A percentile compares a stretch with the other conserved stretches of the same genome.
Conservation (phyloP, 192 early-diverging fungal species). For the Spizellomyces sp. region DNA sequence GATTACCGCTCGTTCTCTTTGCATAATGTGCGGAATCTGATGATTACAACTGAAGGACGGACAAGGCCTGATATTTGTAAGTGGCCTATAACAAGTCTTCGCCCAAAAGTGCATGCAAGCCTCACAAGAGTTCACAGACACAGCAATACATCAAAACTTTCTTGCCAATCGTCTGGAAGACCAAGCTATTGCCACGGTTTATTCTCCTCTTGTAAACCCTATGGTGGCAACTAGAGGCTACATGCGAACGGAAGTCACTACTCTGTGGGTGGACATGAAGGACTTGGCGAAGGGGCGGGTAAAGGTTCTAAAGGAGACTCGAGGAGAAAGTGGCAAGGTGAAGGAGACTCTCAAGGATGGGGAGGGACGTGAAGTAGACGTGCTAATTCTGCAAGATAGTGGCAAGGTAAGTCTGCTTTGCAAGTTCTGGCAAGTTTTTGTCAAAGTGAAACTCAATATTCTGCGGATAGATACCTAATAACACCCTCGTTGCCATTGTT, state of each 20-base stretch:
- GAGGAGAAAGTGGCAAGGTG: slow-evolving; percentile 37
- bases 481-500: slow-evolving; percentile 83
- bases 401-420: slow-evolving; percentile 20
- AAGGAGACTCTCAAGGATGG: neutral
- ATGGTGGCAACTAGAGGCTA: slow-evolving; percentile 81
- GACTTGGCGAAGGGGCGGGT: slow-evolving; percentile 69
- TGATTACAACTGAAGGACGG: slow-evolving; percentile 58
- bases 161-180: slow-evolving; percentile 65
- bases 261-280: slow-evolving; percentile 64
- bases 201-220: slow-evolving; percentile 77
- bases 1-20: slow-evolving; percentile 54
- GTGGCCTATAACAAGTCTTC: neutral
- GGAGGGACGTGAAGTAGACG: slow-evolving; percentile 7
- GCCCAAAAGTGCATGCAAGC: no score
- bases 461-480: slow-evolving; percentile 58
- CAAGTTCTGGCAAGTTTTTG: slow-evolving; percentile 45
- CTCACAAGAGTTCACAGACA: neutral
- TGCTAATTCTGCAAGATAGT: slow-evolving; percentile 28
- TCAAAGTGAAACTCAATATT: neutral
- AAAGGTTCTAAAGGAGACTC: slow-evolving; percentile 46
- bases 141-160: slow-evolving; percentile 46
- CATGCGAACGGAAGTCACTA: slow-evolving; percentile 71
- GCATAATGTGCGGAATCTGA: slow-evolving; percentile 61
- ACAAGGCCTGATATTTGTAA: slow-evolving; percentile 51
- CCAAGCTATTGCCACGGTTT: slow-evolving; percentile 70